A percentile compares a stretch with the other conserved stretches of the same genome.
These are phyloP conservation scores for Fusarium napiforme DNA, from an alignment of 2,329 filamentous ascomycete genomes.

Conservation along the genomic window DNA sequence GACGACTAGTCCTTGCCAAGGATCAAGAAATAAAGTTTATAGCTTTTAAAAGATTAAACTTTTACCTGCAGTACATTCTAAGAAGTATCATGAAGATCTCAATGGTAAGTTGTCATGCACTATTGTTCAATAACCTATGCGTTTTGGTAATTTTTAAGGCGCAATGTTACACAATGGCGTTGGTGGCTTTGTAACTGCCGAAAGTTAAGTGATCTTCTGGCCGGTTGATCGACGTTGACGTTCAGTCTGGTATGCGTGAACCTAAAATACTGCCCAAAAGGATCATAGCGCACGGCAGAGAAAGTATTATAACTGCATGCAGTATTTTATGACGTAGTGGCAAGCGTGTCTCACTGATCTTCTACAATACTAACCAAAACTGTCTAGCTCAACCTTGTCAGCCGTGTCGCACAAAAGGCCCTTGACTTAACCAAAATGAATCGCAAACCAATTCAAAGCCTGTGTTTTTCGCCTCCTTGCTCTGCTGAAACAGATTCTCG, in stretches of 20 bases:
- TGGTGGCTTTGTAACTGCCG: not conserved
- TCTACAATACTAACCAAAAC: not conserved
- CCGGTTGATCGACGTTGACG: not conserved
- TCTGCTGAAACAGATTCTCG: not conserved
- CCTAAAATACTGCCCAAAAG: not conserved
- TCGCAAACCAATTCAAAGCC: not conserved
- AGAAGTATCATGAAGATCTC: not conserved
- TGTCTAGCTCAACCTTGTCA: not conserved
- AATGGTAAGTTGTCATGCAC: not conserved
- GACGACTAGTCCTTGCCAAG: rapidly evolving
- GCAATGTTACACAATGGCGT: not conserved
- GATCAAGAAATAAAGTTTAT: rapidly evolving
- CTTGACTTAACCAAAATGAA: not conserved
- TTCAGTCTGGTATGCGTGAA: not conserved
- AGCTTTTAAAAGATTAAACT: rapidly evolving
- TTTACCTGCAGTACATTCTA: not conserved
- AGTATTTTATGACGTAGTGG: not conserved
- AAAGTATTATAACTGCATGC: not conserved
- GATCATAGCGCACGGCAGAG: not conserved
- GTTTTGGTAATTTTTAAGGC: too few species aligned
- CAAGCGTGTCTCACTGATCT: not conserved
- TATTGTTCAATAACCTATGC: not conserved
- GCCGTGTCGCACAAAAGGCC: not conserved
- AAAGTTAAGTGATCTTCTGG: not conserved
- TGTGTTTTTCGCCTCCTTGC: not conserved